Percentiles rank a stretch among this genome's conserved stretches.
These are phyloP conservation scores for Elsinoe perseae DNA, from an alignment of 2,329 filamentous ascomycete species.

Conservation along the genomic window DNA sequence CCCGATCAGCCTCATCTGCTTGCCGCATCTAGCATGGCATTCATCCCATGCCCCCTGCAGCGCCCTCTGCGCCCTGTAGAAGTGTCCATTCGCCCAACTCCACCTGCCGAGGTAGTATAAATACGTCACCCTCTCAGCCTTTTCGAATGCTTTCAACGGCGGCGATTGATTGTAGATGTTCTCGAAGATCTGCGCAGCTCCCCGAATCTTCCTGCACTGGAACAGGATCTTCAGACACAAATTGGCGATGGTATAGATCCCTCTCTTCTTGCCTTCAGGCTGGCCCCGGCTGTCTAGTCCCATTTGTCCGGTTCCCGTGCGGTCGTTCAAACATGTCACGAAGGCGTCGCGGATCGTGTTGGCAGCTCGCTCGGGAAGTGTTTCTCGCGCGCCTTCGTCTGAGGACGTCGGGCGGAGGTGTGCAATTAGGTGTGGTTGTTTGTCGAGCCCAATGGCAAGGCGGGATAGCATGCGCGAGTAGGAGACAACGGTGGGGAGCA, in stretches of 20 bases:
- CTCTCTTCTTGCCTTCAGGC: conserved; percentile 76
- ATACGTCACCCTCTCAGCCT: conserved; percentile 80
- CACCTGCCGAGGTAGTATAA: conserved; percentile 92
- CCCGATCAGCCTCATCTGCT: conserved; percentile 71
- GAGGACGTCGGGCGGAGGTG: conserved; percentile 44
- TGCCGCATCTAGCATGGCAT: conserved; percentile 49
- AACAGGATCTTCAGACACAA: conserved; percentile 82
- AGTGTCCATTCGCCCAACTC: conserved; percentile 77
- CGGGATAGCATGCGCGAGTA: conserved; percentile 72
- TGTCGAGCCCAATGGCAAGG: conserved; percentile 76
- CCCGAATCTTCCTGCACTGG: conserved; percentile 74
- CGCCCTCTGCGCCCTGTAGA: conserved; percentile 65
- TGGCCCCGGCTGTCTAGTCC: conserved; percentile 47
- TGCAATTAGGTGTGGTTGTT: conserved; percentile 66
- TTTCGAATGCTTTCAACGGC: conserved; percentile 72
- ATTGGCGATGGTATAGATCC: conserved; percentile 88
- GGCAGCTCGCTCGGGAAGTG: conserved; percentile 77
- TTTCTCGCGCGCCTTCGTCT: conserved; percentile 60
- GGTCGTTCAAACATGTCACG: conserved; percentile 78
- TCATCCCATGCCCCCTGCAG: conserved; percentile 75
- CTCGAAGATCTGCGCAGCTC: conserved; percentile 80
- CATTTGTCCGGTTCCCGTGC: conserved; percentile 52
- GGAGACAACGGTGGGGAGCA: conserved; percentile 76
- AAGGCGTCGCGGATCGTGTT: conserved; percentile 88
- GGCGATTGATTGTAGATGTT: conserved; percentile 81